Evolutionary conservation across 129 eudicot species (phyloP).

Genomic region (Rutidosis leptorrhynchoides): DNA sequence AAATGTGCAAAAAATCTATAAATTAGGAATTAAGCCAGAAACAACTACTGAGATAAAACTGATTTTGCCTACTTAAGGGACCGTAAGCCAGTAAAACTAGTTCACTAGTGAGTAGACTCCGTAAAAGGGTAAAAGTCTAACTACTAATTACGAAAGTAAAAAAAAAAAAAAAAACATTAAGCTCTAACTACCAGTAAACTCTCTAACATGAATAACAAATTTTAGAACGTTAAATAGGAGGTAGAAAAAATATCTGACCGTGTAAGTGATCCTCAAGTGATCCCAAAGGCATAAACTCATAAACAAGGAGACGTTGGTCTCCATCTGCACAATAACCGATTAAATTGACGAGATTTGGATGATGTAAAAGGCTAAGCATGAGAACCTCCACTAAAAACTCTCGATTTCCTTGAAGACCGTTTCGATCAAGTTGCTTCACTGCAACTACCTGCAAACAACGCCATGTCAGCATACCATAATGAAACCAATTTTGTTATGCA

Average conservation of each 20-base stretch:
- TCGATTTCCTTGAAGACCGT: slow-evolving; percentile 93
- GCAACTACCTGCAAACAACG: slow-evolving; percentile 76
- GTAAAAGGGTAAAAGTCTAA: neutral
- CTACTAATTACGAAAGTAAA: neutral
- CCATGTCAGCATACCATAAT: slow-evolving; percentile 13
- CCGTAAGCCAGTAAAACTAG: neutral
- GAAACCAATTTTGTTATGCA: neutral
- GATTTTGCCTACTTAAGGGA: neutral
- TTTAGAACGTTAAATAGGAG: neutral
- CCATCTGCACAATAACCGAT: slow-evolving; percentile 95
- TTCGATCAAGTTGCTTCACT: slow-evolving; percentile 83
- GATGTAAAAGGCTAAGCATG: slow-evolving; percentile 94
- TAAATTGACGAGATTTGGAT: slow-evolving; percentile 81
- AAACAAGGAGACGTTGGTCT: slow-evolving; percentile 90
- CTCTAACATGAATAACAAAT: neutral
- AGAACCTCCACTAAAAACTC: slow-evolving; percentile 94
- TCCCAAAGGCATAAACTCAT: slow-evolving; percentile 94
- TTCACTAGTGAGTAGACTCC: neutral
- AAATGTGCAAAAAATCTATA: neutral
- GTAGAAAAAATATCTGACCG: slow-evolving; percentile 47
- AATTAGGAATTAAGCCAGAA: neutral
- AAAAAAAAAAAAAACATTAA: neutral
- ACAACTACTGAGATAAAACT: neutral
- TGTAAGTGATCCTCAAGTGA: slow-evolving; percentile 94
- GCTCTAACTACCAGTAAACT: neutral